Percentiles rank a stretch among this genome's conserved stretches.
Evolutionary conservation across 2,329 filamentous ascomycete genomes (phyloP).

Genomic region (Neoarthrinium moseri): DNA sequence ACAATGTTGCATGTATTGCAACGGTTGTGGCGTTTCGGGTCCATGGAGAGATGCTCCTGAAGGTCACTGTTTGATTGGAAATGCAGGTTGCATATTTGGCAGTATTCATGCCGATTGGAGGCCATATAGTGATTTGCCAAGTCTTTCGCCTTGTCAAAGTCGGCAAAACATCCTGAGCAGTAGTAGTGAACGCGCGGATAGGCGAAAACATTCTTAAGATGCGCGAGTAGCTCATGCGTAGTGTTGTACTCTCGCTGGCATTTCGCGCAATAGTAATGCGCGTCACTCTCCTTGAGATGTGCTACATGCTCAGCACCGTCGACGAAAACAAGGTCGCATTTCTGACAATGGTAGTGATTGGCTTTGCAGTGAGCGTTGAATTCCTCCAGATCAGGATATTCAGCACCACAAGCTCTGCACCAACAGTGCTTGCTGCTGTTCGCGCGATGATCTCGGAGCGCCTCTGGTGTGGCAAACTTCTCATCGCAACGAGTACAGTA

Average conservation of each 20-base stretch:
- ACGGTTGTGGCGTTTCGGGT: too few species aligned
- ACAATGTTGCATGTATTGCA: too few species aligned
- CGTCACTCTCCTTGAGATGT: neutral
- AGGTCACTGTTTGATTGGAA: too few species aligned
- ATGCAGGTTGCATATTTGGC: too few species aligned
- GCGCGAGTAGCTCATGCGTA: neutral
- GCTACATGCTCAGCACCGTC: neutral
- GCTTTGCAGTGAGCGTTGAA: neutral
- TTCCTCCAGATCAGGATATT: neutral
- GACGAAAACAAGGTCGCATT: neutral
- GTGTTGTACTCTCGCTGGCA: neutral
- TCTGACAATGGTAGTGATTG: neutral
- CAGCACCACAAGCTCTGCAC: neutral
- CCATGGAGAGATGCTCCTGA: too few species aligned
- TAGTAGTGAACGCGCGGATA: neutral
- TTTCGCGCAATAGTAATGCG: neutral
- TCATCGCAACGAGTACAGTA: neutral
- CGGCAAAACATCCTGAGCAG: constrained; percentile 6
- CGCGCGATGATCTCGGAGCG: neutral
- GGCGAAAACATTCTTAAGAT: neutral
- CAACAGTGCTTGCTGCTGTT: neutral
- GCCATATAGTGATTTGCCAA: neutral
- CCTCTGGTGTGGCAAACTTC: neutral
- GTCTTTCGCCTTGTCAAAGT: constrained; percentile 1
- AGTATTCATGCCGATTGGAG: too few species aligned